Evolutionary conservation across 192 early-diverging fungal genomes (phyloP).

Genomic region (Pilobolus umbonatus): DNA sequence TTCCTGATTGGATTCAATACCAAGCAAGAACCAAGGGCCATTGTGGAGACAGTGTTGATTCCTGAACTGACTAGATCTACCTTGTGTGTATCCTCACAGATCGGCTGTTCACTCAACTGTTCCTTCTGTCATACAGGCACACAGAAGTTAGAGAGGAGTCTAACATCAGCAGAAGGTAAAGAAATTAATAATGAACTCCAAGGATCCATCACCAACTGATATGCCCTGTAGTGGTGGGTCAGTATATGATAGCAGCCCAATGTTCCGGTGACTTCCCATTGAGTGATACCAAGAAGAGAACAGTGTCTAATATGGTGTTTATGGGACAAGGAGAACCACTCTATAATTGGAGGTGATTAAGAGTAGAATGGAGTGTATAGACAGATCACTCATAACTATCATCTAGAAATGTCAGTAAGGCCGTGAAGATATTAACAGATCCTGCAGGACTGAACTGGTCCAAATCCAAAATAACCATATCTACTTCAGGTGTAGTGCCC

Average conservation of each 20-base stretch:
- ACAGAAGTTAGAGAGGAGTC: conserved; percentile 71
- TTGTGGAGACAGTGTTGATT: conserved; percentile 77
- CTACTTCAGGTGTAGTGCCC: conserved; percentile 82
- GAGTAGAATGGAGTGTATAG: conserved; percentile 11
- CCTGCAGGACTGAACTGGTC: conserved; percentile 53
- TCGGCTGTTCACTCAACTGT: conserved; percentile 84
- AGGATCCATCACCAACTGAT: not conserved
- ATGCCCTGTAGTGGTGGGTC: conserved; percentile 44
- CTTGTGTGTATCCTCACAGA: conserved; percentile 76
- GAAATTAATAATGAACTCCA: not conserved
- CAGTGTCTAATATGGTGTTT: conserved; percentile 79
- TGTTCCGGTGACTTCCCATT: conserved; percentile 60
- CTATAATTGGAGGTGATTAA: conserved; percentile 68
- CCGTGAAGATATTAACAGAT: conserved; percentile 55
- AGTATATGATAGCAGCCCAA: conserved; percentile 62
- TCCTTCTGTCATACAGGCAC: conserved; percentile 91
- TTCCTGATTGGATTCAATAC: conserved; percentile 52
- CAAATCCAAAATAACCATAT: conserved; percentile 76
- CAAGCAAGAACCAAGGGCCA: conserved; percentile 45
- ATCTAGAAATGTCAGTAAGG: conserved; percentile 51
- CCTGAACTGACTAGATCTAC: conserved; percentile 64
- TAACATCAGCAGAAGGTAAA: conserved; percentile 63
- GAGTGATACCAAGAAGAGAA: conserved; percentile 34
- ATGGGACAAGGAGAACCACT: conserved; percentile 94
- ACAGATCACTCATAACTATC: not conserved